These are phyloP conservation scores for Xerocomus minutiporus DNA, from an alignment of 1,284 basidiomycete genomes.

Conservation along the genomic window DNA sequence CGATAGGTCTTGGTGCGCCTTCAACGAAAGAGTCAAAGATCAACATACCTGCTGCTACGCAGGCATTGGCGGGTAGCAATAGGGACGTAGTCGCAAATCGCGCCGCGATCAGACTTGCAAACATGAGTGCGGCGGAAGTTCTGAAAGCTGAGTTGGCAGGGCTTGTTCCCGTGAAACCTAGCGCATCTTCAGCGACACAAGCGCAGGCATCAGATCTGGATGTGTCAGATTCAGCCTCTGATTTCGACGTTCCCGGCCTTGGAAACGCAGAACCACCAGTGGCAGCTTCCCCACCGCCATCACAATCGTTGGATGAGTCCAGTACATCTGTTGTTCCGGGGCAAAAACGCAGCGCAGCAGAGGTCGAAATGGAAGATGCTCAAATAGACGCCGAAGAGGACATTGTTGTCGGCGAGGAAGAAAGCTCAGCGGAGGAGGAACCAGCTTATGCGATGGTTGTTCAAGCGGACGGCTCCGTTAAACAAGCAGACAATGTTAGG, in stretches of 20 bases:
- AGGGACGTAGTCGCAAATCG: constrained; percentile 85
- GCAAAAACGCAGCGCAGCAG: constrained; percentile 69
- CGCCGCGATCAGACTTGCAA: constrained; percentile 88
- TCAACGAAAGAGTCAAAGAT: constrained; percentile 52
- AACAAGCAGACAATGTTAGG: constrained; percentile 92
- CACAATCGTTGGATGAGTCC: constrained; percentile 23
- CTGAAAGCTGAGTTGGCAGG: constrained; percentile 88
- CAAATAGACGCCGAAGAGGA: constrained; percentile 38
- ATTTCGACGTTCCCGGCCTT: constrained; percentile 36
- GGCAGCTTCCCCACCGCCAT: constrained; percentile 11
- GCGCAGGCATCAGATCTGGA: constrained; percentile 23
- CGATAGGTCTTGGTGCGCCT: constrained; percentile 65
- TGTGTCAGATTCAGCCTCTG: constrained; percentile 33
- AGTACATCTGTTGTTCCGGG: constrained; percentile 33
- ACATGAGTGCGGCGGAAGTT: constrained; percentile 91
- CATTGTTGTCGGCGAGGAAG: constrained; percentile 46
- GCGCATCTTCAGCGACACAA: constrained; percentile 27
- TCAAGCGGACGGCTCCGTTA: constrained; percentile 82
- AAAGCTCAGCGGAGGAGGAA: constrained; percentile 42
- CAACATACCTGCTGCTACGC: constrained; percentile 54
- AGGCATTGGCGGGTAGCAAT: constrained; percentile 74
- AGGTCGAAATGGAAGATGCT: constrained; percentile 54
- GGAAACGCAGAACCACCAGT: constrained; percentile 25
- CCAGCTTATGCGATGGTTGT: constrained; percentile 61
- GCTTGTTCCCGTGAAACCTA: constrained; percentile 54